Percentiles rank a stretch among this genome's conserved stretches.
Evolutionary conservation across 1,139 yeast species (phyloP).

Genomic region (Meyerozyma smithsonii): DNA sequence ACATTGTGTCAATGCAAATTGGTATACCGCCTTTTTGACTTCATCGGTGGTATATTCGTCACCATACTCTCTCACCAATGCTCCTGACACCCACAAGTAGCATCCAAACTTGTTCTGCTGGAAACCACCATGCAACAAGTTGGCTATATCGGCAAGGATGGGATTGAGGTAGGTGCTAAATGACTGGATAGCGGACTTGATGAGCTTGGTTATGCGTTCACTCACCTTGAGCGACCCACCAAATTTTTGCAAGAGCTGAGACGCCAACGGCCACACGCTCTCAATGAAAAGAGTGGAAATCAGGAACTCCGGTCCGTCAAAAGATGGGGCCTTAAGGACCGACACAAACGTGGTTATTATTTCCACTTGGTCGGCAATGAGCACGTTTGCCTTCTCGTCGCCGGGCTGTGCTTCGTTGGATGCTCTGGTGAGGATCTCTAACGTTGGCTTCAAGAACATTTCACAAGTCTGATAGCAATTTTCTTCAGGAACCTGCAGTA

Average conservation of each 20-base stretch:
- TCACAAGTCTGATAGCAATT: conserved; percentile 32
- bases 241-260: conserved; percentile 45
- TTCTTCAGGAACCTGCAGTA: conserved; percentile 47
- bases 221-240: conserved; percentile 59
- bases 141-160: conserved; percentile 61
- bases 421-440: conserved; percentile 40
- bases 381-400: conserved; percentile 33
- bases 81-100: conserved; percentile 87
- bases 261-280: conserved; percentile 54
- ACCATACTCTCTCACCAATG: conserved; percentile 72
- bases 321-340: conserved; percentile 44
- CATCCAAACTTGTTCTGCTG: conserved; percentile 69
- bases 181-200: conserved; percentile 64
- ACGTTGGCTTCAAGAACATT: conserved; percentile 66
- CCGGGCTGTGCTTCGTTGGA: conserved; percentile 14
- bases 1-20: conserved; percentile 47
- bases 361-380: conserved; percentile 75
- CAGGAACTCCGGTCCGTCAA: conserved; percentile 41
- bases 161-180: conserved; percentile 61
- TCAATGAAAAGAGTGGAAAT: conserved; percentile 53
- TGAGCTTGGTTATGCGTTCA: conserved; percentile 68
- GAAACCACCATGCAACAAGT: conserved; percentile 62
- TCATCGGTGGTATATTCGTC: conserved; percentile 46
- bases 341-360: conserved; percentile 66
- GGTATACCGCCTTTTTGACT: conserved; percentile 38